phyloP scores from a whole-genome alignment of 148 eudicot genomes.

The Bassia scoparia region DNA sequence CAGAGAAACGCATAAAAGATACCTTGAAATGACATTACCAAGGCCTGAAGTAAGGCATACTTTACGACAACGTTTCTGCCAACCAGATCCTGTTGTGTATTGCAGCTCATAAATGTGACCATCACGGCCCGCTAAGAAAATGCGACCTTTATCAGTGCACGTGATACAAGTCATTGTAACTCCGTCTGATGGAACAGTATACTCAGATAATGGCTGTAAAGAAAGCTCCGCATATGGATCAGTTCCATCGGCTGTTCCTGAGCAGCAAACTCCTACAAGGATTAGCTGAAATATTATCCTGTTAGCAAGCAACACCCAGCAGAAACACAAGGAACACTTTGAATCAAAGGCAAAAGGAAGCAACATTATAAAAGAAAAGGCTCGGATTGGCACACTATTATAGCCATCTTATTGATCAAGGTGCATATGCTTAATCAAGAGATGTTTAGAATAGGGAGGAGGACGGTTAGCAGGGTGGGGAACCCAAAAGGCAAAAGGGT shows the following conservation, averaged over 20 bases:
- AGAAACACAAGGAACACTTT: not conserved
- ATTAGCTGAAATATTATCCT: conserved; percentile 52
- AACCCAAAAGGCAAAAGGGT: too few relatives aligned
- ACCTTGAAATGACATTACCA: conserved; percentile 89
- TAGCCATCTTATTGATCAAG: not conserved
- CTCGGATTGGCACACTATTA: not conserved
- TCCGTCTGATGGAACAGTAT: conserved; percentile 84
- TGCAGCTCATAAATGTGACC: conserved; percentile 90
- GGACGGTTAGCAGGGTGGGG: not conserved
- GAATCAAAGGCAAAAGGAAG: not conserved
- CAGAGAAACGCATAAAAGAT: conserved; percentile 7
- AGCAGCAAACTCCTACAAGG: conserved; percentile 93
- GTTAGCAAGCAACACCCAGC: conserved; percentile 25
- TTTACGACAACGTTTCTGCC: conserved; percentile 95
- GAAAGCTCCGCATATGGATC: conserved; percentile 95
- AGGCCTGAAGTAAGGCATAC: conserved; percentile 90
- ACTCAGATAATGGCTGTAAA: conserved; percentile 87
- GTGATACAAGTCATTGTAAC: conserved; percentile 88
- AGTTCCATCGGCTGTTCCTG: conserved; percentile 74
- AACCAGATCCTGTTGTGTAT: conserved; percentile 80
- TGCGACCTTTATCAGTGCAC: conserved; percentile 76
- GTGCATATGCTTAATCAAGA: not conserved
- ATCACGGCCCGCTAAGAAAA: conserved; percentile 94
- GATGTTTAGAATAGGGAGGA: not conserved
- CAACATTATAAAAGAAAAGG: not conserved